Evolutionary conservation across 805 yeast species (phyloP).

Genomic region (Myxozyma vanderwaltii): DNA sequence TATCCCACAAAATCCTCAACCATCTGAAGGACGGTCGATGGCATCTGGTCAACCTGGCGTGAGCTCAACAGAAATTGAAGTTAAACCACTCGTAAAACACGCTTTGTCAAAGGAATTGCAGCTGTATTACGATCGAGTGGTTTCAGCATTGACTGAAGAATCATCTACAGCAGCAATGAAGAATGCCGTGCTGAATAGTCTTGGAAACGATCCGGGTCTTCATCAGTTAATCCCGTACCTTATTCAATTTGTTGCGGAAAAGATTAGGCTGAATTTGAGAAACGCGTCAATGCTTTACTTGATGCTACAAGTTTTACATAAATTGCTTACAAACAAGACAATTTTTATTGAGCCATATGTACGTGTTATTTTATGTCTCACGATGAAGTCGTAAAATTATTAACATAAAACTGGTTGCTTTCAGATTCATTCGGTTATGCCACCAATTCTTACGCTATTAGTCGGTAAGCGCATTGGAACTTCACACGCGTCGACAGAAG

Average conservation of each 20-base stretch:
- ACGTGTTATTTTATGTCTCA: not conserved
- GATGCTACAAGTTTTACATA: conserved; percentile 85
- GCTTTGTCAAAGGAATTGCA: conserved; percentile 92
- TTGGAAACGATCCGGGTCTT: conserved; percentile 89
- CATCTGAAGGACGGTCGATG: conserved; percentile 21
- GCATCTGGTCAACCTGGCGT: conserved; percentile 40
- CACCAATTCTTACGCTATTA: conserved; percentile 87
- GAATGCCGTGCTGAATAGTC: conserved; percentile 79
- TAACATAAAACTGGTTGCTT: not conserved
- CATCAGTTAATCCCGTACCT: conserved; percentile 97
- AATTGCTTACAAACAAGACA: conserved; percentile 78
- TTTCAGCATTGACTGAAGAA: conserved; percentile 65
- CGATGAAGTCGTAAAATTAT: too few species aligned
- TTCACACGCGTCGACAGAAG: conserved; percentile 42
- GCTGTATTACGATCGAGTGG: conserved; percentile 87
- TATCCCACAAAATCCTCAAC: conserved; percentile 88
- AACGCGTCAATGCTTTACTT: conserved; percentile 71
- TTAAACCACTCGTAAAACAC: conserved; percentile 92
- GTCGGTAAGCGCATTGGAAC: conserved; percentile 86
- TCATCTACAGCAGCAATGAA: conserved; percentile 57
- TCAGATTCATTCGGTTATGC: conserved; percentile 93
- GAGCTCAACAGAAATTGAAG: conserved; percentile 54
- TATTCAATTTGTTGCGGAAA: conserved; percentile 94
- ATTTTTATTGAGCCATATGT: conserved; percentile 78
- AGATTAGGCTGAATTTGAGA: conserved; percentile 79